Evolutionary conservation across 2,329 filamentous ascomycete genomes (phyloP).

Genomic region (Zelopaecilomyces penicillatus): DNA sequence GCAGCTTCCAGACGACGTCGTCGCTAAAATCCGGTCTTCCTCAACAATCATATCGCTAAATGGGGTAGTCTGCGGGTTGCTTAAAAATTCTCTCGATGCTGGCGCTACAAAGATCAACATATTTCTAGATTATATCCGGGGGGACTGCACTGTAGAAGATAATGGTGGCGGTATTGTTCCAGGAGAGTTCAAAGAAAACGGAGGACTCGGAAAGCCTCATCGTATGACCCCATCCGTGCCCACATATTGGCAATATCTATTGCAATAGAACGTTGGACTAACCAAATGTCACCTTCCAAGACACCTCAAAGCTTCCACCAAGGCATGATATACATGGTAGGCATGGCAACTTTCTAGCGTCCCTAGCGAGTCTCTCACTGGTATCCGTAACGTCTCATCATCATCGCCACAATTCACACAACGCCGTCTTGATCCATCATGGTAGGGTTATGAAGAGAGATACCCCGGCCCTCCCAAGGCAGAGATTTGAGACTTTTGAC

Average conservation of each 20-base stretch:
- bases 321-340: conserved; percentile 49
- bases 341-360: conserved; percentile 68
- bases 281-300: conserved; percentile 33
- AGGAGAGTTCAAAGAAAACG: conserved; percentile 59
- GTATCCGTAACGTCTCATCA: conserved; percentile 69
- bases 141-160: conserved; percentile 74
- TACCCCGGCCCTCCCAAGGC: conserved; percentile 49
- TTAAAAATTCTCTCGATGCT: conserved; percentile 83
- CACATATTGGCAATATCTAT: neutral
- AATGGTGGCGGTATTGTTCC: conserved; percentile 71
- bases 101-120: conserved; percentile 59
- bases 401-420: conserved; percentile 48
- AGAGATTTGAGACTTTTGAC: conserved; percentile 43
- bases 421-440: conserved; percentile 62
- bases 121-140: conserved; percentile 64
- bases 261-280: conserved; percentile 2
- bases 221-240: conserved; percentile 45
- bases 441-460: conserved; percentile 57
- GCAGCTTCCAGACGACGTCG: conserved; percentile 60
- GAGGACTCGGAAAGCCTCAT: conserved; percentile 65
- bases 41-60: conserved; percentile 68
- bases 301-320: conserved; percentile 64
- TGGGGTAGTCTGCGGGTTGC: conserved; percentile 59
- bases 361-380: conserved; percentile 66
- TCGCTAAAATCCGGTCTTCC: conserved; percentile 77